A percentile compares a stretch with the other conserved stretches of the same genome.
These are phyloP conservation scores for Wickerhamomyces sp. DNA, from an alignment of 1,139 yeast species.

Conservation along the genomic window DNA sequence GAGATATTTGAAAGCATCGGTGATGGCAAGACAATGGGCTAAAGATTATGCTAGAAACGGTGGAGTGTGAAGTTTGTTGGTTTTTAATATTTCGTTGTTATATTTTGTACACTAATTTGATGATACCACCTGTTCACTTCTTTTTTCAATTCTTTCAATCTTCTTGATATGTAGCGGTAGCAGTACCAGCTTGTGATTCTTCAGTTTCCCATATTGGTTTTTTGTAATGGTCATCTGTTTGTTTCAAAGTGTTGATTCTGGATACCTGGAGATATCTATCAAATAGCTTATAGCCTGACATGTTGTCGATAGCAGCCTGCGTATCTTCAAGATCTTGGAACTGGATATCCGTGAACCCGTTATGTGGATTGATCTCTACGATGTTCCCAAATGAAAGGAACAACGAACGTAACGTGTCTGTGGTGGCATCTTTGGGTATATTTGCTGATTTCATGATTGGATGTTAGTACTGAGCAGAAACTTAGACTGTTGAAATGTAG, in stretches of 20 bases:
- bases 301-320: conserved; percentile 25
- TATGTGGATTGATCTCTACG: conserved; percentile 3
- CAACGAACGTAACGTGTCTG: conserved; percentile 19
- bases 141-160: background rate
- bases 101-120: no score
- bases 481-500: no score
- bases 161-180: background rate
- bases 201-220: conserved; percentile 12
- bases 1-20: conserved; percentile 84
- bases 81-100: background rate
- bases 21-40: conserved; percentile 89
- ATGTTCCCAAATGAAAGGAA: conserved; percentile 29
- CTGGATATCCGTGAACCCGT: conserved; percentile 15
- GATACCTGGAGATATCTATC: conserved; percentile 22
- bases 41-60: conserved; percentile 30
- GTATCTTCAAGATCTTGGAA: conserved; percentile 26
- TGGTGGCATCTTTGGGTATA: conserved; percentile 18
- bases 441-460: conserved; percentile 24
- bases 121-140: no score
- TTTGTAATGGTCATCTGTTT: background rate
- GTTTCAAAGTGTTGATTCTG: conserved; percentile 8
- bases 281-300: conserved; percentile 25
- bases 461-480: no score
- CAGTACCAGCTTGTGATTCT: background rate
- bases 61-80: conserved; percentile 1